Evolutionary conservation across 2,329 filamentous ascomycete species (phyloP), one percentile per base, ranked within the genome.

Genomic region (Penicillium sp.): DNA sequence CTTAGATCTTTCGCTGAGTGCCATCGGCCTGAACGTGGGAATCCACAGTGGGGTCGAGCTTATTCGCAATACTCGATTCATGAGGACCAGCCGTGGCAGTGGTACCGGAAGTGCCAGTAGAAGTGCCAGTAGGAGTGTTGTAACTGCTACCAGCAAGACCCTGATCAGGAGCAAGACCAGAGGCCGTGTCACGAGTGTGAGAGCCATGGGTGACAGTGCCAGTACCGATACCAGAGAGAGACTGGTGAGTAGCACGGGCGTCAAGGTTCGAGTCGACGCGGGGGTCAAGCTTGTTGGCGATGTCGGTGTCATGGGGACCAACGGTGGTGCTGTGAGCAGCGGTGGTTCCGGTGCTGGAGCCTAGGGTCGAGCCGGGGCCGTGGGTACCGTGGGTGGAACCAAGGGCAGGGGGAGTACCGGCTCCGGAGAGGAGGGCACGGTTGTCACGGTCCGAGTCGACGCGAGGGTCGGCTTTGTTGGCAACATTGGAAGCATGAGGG

Each of bases 381-480:
- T 24, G 24, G 13, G 34, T 39, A 4, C 36, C 43, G 13, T 52
- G 43, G 21, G 43, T 36, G 6, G 49, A 24, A 6, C 36, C 43
- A n/a, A 39, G 32, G 22, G 31, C 48, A 4, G 40, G 8, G 13
- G 42, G 13, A 13, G 48, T 47, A 2, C 34, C 32, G 36, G 47
- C 38, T 24, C 34, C 47, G 14, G 47, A 45, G 34, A 55, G 52
- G 2, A 29, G 48, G 13, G 52, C 43, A 36, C 52, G 48, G 43
- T 47, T 38, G 7, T 55, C 48, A 3, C 29, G 43, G 36, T 55
- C 48, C 13, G 52, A 55, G 50, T 62, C 57, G 24, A 63, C 47
- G 29, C 81, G 75, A 22, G 82, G 82, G 59, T 85, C 82, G 2
- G 68, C 64, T 32, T 80, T 78, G 68, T 84, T 85, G n/a, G 71